Conservation (phyloP, 1,284 basidiomycete species). For the Mycena sp. region DNA sequence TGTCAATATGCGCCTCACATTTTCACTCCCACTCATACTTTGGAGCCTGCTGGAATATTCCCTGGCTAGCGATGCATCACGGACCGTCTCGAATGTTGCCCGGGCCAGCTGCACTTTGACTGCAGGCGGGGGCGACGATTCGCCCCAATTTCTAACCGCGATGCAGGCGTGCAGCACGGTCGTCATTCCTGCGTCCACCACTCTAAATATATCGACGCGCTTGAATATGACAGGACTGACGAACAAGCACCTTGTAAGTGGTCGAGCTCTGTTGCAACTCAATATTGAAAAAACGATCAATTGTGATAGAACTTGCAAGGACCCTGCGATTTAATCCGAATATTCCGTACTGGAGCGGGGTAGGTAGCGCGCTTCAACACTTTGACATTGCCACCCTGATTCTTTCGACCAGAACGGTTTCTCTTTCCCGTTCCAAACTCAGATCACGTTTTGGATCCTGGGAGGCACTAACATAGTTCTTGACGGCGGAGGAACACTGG, state of each 20-base stretch:
- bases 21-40: too few species aligned
- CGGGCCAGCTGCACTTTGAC: slow-evolving; percentile 46
- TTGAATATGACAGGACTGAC: slow-evolving; percentile 63
- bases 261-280: not conserved
- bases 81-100: too few species aligned
- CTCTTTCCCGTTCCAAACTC: slow-evolving; percentile 63
- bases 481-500: slow-evolving; percentile 67
- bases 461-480: slow-evolving; percentile 66
- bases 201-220: slow-evolving; percentile 59
- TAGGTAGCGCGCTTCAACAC: slow-evolving; percentile 40
- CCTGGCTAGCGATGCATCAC: too few species aligned
- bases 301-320: slow-evolving; percentile 52
- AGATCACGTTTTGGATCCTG: slow-evolving; percentile 70
- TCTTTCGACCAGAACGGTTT: slow-evolving; percentile 55
- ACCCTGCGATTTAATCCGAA: slow-evolving; percentile 61
- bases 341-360: slow-evolving; percentile 63
- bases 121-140: slow-evolving; percentile 62
- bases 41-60: too few species aligned
- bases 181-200: slow-evolving; percentile 54
- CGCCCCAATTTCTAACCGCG: slow-evolving; percentile 57
- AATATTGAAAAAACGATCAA: not conserved
- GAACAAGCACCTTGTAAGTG: slow-evolving; percentile 61
- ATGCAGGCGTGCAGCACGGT: slow-evolving; percentile 56
- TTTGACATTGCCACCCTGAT: too few species aligned
- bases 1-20: too few species aligned